A percentile compares a stretch with the other conserved stretches of the same genome.
Conservation (phyloP, 2,329 filamentous ascomycete species). For the Cercospora sp. region DNA sequence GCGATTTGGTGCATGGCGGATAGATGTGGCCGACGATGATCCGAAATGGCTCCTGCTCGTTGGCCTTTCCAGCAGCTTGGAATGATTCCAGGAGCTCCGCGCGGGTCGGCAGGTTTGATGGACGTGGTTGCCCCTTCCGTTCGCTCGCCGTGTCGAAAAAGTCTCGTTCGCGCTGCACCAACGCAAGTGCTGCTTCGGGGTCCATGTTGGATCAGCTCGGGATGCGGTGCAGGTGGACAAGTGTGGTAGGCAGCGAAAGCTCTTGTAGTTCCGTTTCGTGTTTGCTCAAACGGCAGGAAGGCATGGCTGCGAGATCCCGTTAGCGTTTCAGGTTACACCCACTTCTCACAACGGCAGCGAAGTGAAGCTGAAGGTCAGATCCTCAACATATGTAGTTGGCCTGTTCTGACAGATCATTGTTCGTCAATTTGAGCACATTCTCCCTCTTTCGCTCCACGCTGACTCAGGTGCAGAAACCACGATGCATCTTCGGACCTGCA, state of each 20-base stretch:
- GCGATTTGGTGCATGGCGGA: constrained; percentile 25
- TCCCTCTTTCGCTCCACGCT: not conserved
- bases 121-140: constrained; percentile 3
- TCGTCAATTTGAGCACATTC: not conserved
- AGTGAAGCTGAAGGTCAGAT: not conserved
- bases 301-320: not conserved
- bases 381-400: not conserved
- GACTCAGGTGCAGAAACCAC: not conserved
- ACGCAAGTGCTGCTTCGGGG: not conserved
- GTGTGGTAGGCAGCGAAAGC: not conserved
- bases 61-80: not conserved
- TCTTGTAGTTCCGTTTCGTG: not conserved
- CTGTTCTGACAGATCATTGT: not conserved
- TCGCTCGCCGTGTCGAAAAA: not conserved
- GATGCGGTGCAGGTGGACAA: not conserved
- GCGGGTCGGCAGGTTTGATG: not conserved
- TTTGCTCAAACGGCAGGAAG: constrained; percentile 1
- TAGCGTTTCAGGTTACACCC: not conserved
- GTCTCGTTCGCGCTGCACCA: not conserved
- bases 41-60: not conserved
- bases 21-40: constrained; percentile 26
- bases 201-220: not conserved
- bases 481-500: not conserved
- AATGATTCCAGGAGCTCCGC: not conserved
- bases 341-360: not conserved